Evolutionary conservation across 2,329 filamentous ascomycete genomes (phyloP), one percentile per base, ranked within the genome.

Genomic region (Verruconis gallopava): DNA sequence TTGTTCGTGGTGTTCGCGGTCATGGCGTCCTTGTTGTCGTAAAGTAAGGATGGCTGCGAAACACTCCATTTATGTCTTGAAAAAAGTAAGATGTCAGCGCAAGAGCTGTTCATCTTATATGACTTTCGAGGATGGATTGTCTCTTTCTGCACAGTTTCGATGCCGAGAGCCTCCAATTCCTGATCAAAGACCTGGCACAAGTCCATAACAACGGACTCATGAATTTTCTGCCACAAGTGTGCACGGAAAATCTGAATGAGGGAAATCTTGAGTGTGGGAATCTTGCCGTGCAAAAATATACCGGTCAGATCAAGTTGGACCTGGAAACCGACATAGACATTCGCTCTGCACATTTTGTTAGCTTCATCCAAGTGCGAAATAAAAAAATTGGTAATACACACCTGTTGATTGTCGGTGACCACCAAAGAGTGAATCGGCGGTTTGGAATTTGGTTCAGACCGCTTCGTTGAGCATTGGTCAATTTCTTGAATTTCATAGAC

Each of bases 31-130:
- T 96, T 96, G 40, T 85, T 95, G 53, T 98, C 91, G 57, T 93
- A 94, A 3, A 98, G 68, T 52, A 94, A 75, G 3, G 89, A 96
- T 2, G 91, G 93, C 2, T 85, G 73, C 0, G 88, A 95, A 40
- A 98, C 88, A 48, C 93, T 96, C 93, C 93, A 98, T 62, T 96
- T 98, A 67, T 96, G 91, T 49, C 83, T 93, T 28, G 91, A 89
- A 56, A 98, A 98, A 6, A 98, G 74, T 42, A 96, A 72, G 48
- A 98, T 95, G 61, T 98, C 91, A 3, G 93, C 91, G 55, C 91
- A 96, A 44, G 89, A 96, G 55, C 88, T 95, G 71, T 98, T 98
- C 91, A 98, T 98, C 76, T 98, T 98, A 76, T 98, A 98, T 3
- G 86, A 95, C 66, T 98, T 98, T 75, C 91, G 77, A 40, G 91